Base-by-base conservation (phyloP, 1,284 basidiomycete genomes). In the Ustilago loliicola region DNA sequence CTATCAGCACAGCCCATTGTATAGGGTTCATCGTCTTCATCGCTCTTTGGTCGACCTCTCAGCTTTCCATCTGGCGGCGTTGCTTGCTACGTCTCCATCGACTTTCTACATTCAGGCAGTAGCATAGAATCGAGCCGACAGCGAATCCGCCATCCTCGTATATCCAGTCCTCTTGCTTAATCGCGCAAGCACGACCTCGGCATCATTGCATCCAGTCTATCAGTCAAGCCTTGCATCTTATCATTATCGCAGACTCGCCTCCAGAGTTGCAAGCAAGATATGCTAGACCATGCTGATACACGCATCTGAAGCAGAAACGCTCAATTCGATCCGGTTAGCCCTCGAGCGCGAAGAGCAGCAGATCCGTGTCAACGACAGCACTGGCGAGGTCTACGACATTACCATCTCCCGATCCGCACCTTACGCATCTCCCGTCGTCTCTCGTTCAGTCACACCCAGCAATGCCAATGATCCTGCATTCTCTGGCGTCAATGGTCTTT, bases 311-410 rank as follows among this genome's bases (percentile, higher is more conserved):
- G 76, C 76, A 61, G 76, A 78, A 42, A 78, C 76, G 65, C 76
- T 78, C 59, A 74, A 78, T 62, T 78, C 76, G 47, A 81, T 83
- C 40, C 80, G 81, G 4, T 56, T 75, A 10, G 81, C 81, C 19
- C 77, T 83, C 40, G 81, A 73, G 60, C 77, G 75, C 47, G 81
- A 83, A 30, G 77, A 83, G 69, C 81, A 83, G 63, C 74, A 80
- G 57, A 83, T 83, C 32, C 79, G 81, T 34, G 81, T 83, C 55
- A 83, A 79, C 48, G 81, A 83, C 63, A 67, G 67, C 57, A 78
- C 76, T 1, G 77, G 80, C 47, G 82, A 84, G 63, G 80, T 79
- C 29, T 84, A 83, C 66, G 82, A 83, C 45, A 77, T 84, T 48
- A 82, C 79, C 59, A 79, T 84, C 58, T 83, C 81, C 30, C 62